Evolutionary conservation across 2,329 filamentous ascomycete genomes (phyloP), one percentile per base, ranked within the genome.

Genomic region (Calycina marina): DNA sequence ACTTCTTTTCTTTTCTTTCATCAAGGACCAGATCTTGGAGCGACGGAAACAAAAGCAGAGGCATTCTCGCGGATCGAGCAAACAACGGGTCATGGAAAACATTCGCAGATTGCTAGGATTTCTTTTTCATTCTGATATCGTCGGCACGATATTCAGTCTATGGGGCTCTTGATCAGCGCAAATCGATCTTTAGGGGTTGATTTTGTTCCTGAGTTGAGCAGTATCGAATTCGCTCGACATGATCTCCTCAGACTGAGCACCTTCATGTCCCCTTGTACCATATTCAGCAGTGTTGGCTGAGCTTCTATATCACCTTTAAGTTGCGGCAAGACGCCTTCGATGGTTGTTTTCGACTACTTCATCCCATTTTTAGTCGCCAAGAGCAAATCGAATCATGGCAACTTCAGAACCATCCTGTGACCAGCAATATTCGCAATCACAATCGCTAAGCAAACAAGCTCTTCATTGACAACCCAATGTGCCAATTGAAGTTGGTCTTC

Each of bases 261-360:
- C 39, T n/a, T 49, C 40, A 48, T 50, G 41, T 47, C 42, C 42
- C 42, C 49, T 45, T 54, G 52, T 54, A 54, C 46, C 46, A 54
- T 52, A 54, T 50, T 49, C 44, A 50, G 41, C 45, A n/a, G n/a
- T n/a, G 48, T 47, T 46, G 41, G 42, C 43, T 48, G 45, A 43
- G 50, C 40, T 45, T 45, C 37, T 51, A 39, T 46, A 38, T 41
- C 43, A 42, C 36, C 40, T 15, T 32, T 32, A 14, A 30, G 11
- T 25, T 35, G 18, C 27, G 26, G 17, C 26, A 18, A 12, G 26
- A 32, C 32, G 32, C 32, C 17, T 30, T 30, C 26, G 32, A 35
- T 25, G 27, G 9, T 32, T 22, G 20, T 16, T 32, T 10, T 32
- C 20, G 30, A 15, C n/a, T n/a, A n/a, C 28, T 27, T 32, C 15